Base-by-base conservation (phyloP, 805 yeast species). In the Pichia californica region DNA sequence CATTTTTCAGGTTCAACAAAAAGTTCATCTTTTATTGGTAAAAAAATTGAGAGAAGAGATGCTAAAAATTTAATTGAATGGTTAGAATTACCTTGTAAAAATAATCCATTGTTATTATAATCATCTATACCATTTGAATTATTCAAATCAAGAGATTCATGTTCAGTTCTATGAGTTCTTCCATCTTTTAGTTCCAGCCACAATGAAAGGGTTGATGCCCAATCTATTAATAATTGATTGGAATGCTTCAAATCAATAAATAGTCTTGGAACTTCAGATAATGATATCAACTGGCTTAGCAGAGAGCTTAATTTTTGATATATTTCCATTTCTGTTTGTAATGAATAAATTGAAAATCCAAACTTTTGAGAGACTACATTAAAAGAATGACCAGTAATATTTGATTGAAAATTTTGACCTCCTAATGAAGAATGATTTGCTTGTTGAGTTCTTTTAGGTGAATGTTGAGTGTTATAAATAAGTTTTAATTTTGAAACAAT, bases 151-250 rank as follows among this genome's bases (percentile, higher is more conserved):
- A 9, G 9, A 23, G 25, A 23, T 7, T 23, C 6, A 23, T 23
- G 6, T 23, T 20, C 8, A 19, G 25, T 16, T 11, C 18, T 18
- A 27, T 38, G 29, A 13, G 18, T 25, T 19, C 40, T 34, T 7
- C 64, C 77, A 47, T 76, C 81, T 52, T 76, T 76, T 51, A 71
- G 67, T 51, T 75, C 79, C 16, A 76, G 56, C 82, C 82, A 76
- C 29, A 74, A 66, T 16, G 74, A 61, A 2, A 75, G 66, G 41
- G 73, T 76, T 26, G 71, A 62, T 0, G 74, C 72, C 82, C 82
- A 76, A 44, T 70, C 70, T 16, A 71, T 53, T 32, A 76, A 51
- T 36, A 67, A 61, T 23, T 68, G 61, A 48, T 67, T 64, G 27
- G 64, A 61, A 31, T 62, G 56, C 48, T 69, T 66, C 13, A 75